A percentile compares a stretch with the other conserved stretches of the same genome.
phyloP scores from a whole-genome alignment of 2,329 filamentous ascomycete species.

The Cercospora sesami region DNA sequence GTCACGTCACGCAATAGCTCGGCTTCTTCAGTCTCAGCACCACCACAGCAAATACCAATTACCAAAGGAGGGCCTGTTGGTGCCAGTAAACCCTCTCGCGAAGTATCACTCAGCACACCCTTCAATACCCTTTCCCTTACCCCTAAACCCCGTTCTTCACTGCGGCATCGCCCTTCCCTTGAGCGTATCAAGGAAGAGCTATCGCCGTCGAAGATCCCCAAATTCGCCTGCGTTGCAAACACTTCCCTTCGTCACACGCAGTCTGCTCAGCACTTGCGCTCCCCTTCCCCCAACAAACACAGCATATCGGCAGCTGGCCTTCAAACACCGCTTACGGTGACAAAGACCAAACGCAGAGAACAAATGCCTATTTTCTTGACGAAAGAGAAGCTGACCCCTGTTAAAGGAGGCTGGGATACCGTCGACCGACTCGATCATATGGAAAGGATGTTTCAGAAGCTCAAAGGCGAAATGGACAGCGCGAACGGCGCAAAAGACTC shows the following conservation, averaged over 20 bases:
- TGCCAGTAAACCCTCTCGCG: conserved; percentile 32
- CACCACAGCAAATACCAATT: conserved; percentile 20
- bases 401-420: conserved; percentile 68
- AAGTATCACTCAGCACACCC: conserved; percentile 35
- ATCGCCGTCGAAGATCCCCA: conserved; percentile 40
- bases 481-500: conserved; percentile 67
- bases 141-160: conserved; percentile 23
- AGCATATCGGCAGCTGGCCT: conserved; percentile 32
- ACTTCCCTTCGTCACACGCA: conserved; percentile 36
- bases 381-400: conserved; percentile 48
- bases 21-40: conserved; percentile 25
- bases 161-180: conserved; percentile 35
- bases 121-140: conserved; percentile 35
- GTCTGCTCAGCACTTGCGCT: conserved; percentile 33
- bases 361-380: conserved; percentile 72
- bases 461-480: conserved; percentile 71
- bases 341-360: conserved; percentile 40
- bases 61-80: conserved; percentile 29
- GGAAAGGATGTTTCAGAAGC: conserved; percentile 68
- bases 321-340: conserved; percentile 31
- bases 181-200: conserved; percentile 36
- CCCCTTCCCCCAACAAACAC: conserved; percentile 36
- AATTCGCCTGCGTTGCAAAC: conserved; percentile 34
- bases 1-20: conserved; percentile 30
- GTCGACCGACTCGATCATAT: conserved; percentile 74